Conservation (phyloP, 164 flowering plant genomes). For the Piper longum region DNA sequence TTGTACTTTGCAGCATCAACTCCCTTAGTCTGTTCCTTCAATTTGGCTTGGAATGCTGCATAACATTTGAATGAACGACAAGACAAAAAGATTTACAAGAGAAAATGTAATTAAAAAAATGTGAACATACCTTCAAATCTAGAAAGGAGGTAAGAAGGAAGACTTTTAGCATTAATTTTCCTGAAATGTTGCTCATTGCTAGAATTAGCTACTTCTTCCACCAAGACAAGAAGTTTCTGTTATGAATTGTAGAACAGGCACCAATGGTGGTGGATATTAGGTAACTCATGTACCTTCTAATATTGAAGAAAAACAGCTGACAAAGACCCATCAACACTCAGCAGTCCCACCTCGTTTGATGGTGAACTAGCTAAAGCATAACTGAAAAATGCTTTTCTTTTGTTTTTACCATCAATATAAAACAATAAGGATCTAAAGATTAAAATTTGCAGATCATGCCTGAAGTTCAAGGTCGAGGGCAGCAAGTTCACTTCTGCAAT, state of each 20-base stretch:
- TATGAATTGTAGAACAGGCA: slow-evolving; percentile 3
- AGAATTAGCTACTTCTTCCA: slow-evolving; percentile 62
- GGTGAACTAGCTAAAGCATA: background rate
- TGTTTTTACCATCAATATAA: background rate
- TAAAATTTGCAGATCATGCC: slow-evolving; percentile 19
- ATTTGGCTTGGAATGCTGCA: slow-evolving; percentile 43
- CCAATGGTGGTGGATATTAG: background rate
- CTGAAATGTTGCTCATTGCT: slow-evolving; percentile 50
- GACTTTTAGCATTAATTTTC: slow-evolving; percentile 77
- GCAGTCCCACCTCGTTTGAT: background rate
- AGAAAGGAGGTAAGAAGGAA: slow-evolving; percentile 73
- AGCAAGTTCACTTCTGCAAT: slow-evolving; percentile 69
- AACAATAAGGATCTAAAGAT: background rate
- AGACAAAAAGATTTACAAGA: no score
- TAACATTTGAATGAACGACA: background rate
- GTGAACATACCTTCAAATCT: slow-evolving; percentile 52
- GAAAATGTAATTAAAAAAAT: background rate
- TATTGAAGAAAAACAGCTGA: no score
- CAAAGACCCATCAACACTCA: background rate
- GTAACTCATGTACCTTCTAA: background rate
- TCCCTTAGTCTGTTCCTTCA: slow-evolving; percentile 63
- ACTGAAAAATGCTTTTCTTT: no score
- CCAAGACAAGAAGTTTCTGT: slow-evolving; percentile 54
- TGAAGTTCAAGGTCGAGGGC: slow-evolving; percentile 58
- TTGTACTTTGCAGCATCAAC: slow-evolving; percentile 54